Evolutionary conservation across 176 grass and related monocot genomes (phyloP).

Genomic region (Phragmites australis): DNA sequence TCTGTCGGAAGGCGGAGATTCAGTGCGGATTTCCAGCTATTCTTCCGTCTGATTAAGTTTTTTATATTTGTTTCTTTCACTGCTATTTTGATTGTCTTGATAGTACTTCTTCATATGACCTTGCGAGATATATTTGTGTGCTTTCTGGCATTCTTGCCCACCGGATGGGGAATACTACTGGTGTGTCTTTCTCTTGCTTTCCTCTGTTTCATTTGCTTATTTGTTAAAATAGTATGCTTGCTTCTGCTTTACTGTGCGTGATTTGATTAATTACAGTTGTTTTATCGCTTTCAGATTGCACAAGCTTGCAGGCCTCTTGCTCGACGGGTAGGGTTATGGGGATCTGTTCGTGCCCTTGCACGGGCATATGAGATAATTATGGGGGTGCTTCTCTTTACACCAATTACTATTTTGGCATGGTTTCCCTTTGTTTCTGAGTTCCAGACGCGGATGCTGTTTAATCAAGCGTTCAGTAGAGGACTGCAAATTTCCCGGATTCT

Average conservation of each 20-base stretch:
- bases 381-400: constrained; percentile 70
- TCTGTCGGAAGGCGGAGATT: constrained; percentile 82
- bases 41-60: constrained; percentile 95
- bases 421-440: constrained; percentile 90
- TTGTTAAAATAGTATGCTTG: background rate
- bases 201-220: constrained; percentile 19
- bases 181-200: constrained; percentile 47
- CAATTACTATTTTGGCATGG: constrained; percentile 78
- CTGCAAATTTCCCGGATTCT: constrained; percentile 95
- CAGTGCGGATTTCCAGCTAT: constrained; percentile 75
- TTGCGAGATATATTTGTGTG: constrained; percentile 73
- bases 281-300: constrained; percentile 65
- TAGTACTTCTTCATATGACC: constrained; percentile 77
- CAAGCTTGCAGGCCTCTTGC: constrained; percentile 64
- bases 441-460: constrained; percentile 92
- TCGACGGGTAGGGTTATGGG: constrained; percentile 56
- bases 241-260: background rate
- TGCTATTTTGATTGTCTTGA: constrained; percentile 61
- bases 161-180: constrained; percentile 89
- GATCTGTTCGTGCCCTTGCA: constrained; percentile 77
- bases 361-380: constrained; percentile 81
- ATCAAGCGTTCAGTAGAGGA: constrained; percentile 91
- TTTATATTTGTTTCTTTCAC: constrained; percentile 72
- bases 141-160: constrained; percentile 81
- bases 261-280: constrained; percentile 12